Evolutionary conservation across 352 stramenopile species (phyloP), one percentile per base, ranked within the genome.

Genomic region (Blastocystis sp.): DNA sequence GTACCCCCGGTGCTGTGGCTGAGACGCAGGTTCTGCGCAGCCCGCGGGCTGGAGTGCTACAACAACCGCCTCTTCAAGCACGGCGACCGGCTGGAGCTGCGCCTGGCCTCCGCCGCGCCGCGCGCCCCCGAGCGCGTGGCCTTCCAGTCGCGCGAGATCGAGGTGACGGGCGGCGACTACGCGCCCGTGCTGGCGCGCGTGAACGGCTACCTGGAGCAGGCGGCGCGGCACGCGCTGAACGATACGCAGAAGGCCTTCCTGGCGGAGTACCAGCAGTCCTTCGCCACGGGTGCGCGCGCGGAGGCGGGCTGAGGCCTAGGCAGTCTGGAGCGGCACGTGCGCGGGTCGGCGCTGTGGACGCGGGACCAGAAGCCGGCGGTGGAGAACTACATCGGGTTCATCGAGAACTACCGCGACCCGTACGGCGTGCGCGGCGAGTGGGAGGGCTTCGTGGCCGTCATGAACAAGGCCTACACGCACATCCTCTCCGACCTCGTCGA

Each of bases 11-110:
- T 60, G 9, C 11, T 28, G 17, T 0, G 17, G 34, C 21, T 66
- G 4, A 34, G 4, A 1, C 24, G 28, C 45, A 84, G 84, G 52
- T 89, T 76, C 57, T 77, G 57, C 17, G 89, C 89, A 28, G 21
- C 42, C 2, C 24, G 77, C 17, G 57, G 64, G 7, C 87, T 90
- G 24, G 65, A 84, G 40, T 68, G 63, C 63, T 90, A 90, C 28
- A 90, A 90, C 48, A 90, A 84, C 43, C 87, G 89, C n/a, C 64
- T 90, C 21, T 90, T 90, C 65, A 90, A 90, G 59, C 48, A 89
- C 4, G 28, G 21, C 14, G 87, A 90, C 54, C 59, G 48, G 1
- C 89, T 81, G n/a, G 74, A 89, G 40, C 17, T 90, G 45, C 63
- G 82, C 19, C n/a, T 89, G 69, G 88, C 88, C 24, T 88, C 87